A percentile compares a stretch with the other conserved stretches of the same genome.
Conservation (phyloP, 352 stramenopile species). For the Thraustotheca clavata region DNA sequence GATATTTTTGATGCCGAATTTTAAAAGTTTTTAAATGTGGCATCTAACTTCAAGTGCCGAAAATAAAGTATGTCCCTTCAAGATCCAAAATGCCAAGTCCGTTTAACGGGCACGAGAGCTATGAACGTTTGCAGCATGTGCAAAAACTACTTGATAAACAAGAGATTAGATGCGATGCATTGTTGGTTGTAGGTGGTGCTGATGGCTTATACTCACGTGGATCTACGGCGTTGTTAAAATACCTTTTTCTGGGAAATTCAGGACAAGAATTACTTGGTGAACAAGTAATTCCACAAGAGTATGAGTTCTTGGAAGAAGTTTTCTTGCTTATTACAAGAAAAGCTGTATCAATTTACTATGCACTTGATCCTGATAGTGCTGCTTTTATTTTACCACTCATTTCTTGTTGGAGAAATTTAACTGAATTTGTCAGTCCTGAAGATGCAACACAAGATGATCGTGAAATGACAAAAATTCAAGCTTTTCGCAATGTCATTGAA, state of each 20-base stretch:
- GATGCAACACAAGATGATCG: conserved; percentile 58
- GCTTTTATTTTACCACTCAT: conserved; percentile 55
- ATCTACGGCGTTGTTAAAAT: conserved; percentile 63
- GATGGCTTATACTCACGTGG: conserved; percentile 56
- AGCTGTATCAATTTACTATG: conserved; percentile 48
- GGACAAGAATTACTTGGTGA: conserved; percentile 62
- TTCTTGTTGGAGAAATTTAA: conserved; percentile 56
- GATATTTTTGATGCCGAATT: too few species aligned
- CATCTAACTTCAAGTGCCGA: too few species aligned
- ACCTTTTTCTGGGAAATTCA: conserved; percentile 57
- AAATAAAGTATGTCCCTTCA: too few species aligned
- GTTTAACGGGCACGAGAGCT: conserved; percentile 47
- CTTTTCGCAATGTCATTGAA: conserved; percentile 55
- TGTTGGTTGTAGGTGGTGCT: conserved; percentile 59
- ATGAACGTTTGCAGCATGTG: conserved; percentile 39
- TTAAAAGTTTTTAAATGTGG: too few species aligned
- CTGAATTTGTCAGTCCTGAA: conserved; percentile 54
- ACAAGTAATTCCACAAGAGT: conserved; percentile 59
- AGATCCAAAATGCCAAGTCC: too few species aligned
- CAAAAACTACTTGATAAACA: conserved; percentile 47
- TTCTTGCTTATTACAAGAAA: conserved; percentile 45
- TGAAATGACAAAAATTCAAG: conserved; percentile 52
- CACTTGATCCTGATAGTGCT: conserved; percentile 49
- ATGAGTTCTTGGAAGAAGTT: conserved; percentile 60
- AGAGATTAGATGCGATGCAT: conserved; percentile 29